A percentile compares a stretch with the other conserved stretches of the same genome.
Evolutionary conservation across 1,284 basidiomycete species (phyloP).

Genomic region (Boletus sp.): DNA sequence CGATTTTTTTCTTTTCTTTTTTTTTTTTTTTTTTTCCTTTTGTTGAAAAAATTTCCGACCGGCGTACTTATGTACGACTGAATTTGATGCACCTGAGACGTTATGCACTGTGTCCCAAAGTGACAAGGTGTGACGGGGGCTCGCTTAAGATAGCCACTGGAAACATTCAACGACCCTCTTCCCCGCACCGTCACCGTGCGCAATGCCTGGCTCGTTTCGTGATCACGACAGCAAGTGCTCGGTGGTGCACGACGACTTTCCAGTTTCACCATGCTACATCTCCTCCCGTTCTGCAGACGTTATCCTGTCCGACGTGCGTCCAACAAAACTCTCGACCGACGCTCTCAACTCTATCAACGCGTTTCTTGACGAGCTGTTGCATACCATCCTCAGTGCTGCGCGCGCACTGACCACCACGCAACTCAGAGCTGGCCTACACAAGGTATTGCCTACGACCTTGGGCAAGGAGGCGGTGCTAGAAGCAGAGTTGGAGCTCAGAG

Average conservation of each 20-base stretch:
- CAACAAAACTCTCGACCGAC: conserved; percentile 75
- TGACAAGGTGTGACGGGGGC: conserved; percentile 15
- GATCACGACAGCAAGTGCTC: conserved; percentile 16
- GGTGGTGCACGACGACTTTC: conserved; percentile 9
- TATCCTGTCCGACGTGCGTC: conserved; percentile 85
- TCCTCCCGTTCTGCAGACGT: conserved; percentile 80
- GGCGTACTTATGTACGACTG: background rate
- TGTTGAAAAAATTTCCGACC: background rate
- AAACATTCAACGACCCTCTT: conserved; percentile 9
- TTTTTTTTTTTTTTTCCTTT: background rate
- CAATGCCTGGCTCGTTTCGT: conserved; percentile 25
- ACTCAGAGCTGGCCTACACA: conserved; percentile 69
- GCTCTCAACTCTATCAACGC: conserved; percentile 78
- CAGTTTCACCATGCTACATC: conserved; percentile 64
- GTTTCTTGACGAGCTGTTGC: conserved; percentile 84
- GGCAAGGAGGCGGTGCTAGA: conserved; percentile 90
- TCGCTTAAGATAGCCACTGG: conserved; percentile 23
- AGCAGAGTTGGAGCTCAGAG: conserved; percentile 85
- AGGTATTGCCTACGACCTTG: conserved; percentile 70
- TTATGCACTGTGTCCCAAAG: background rate
- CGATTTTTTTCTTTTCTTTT: background rate
- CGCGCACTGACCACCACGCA: conserved; percentile 72
- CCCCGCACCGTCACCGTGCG: conserved; percentile 5
- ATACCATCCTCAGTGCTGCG: conserved; percentile 65
- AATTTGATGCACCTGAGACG: conserved; percentile 4